Conservation (phyloP, 2,329 filamentous ascomycete species). For the Paecilomyces sp. region DNA sequence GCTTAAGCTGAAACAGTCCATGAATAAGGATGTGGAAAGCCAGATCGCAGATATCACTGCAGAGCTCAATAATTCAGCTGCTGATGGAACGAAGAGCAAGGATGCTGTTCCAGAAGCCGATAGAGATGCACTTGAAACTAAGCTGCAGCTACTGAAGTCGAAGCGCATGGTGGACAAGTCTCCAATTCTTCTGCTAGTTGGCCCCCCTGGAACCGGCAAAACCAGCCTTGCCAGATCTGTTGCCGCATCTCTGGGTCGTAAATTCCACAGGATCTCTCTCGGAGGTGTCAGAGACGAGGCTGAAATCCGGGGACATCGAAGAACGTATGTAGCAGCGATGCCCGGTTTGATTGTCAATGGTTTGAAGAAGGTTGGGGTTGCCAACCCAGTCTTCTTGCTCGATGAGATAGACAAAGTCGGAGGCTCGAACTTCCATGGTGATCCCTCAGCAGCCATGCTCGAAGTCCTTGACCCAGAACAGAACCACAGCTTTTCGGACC, state of each 20-base stretch:
- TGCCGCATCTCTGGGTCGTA: conserved; percentile 81
- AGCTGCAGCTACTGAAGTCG: conserved; percentile 67
- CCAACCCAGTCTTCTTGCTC: conserved; percentile 89
- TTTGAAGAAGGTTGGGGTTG: conserved; percentile 87
- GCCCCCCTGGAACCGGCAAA: conserved; percentile 91
- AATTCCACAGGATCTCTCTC: conserved; percentile 94
- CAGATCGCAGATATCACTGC: conserved; percentile 57
- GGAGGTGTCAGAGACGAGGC: conserved; percentile 94
- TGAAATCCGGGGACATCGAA: conserved; percentile 87
- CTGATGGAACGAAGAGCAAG: conserved; percentile 53
- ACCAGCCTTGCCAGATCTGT: conserved; percentile 92
- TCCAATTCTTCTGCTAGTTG: conserved; percentile 86
- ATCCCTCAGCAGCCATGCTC: conserved; percentile 94
- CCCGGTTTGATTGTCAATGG: conserved; percentile 91
- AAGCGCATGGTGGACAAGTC: conserved; percentile 91
- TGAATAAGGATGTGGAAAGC: conserved; percentile 74
- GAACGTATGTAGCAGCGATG: conserved; percentile 99
- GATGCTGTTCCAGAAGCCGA: conserved; percentile 40
- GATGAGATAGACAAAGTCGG: conserved; percentile 99
- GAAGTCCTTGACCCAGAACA: conserved; percentile 97
- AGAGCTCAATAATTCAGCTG: conserved; percentile 31
- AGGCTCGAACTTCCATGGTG: conserved; percentile 83
- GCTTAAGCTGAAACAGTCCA: conserved; percentile 85
- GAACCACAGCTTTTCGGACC: conserved; percentile 89
- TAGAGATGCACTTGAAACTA: conserved; percentile 46